Evolutionary conservation across 2,329 filamentous ascomycete genomes (phyloP).

Genomic region (Exophiala viscosa): DNA sequence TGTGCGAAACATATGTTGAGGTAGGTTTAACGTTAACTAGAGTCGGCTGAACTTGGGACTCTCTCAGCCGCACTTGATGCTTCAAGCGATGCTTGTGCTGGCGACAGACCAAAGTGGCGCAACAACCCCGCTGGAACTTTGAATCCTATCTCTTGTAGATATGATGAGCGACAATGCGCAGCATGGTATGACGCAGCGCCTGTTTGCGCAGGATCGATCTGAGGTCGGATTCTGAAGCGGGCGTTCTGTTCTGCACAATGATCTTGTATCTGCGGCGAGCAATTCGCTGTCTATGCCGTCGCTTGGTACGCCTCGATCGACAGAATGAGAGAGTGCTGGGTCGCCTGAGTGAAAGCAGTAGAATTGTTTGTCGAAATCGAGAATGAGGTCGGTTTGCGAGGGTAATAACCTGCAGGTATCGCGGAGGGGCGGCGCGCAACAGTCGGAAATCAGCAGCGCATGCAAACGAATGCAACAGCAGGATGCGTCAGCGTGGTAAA

Average conservation of each 20-base stretch:
- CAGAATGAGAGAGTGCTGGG: not conserved
- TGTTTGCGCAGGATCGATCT: not conserved
- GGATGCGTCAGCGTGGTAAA: too few relatives aligned
- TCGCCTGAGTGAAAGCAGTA: not conserved
- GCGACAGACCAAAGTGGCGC: constrained; percentile 1
- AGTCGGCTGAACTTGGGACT: too few relatives aligned
- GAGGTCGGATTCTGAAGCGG: not conserved
- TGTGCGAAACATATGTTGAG: too few relatives aligned
- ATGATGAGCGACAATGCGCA: constrained; percentile 5
- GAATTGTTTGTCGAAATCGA: not conserved
- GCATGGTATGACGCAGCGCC: constrained; percentile 14
- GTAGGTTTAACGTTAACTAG: too few relatives aligned
- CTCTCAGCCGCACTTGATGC: not conserved
- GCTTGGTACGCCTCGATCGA: not conserved
- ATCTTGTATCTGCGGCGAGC: not conserved
- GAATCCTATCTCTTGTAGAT: constrained; percentile 16
- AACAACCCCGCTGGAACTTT: not conserved
- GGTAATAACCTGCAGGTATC: not conserved
- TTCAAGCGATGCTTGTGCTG: not conserved
- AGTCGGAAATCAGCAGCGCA: too few relatives aligned
- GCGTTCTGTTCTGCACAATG: not conserved
- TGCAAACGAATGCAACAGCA: too few relatives aligned
- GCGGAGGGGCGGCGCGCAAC: too few relatives aligned
- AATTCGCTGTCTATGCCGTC: not conserved
- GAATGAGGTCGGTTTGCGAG: not conserved